phyloP scores from a whole-genome alignment of 305 asterid genomes.

The Ajuga reptans region DNA sequence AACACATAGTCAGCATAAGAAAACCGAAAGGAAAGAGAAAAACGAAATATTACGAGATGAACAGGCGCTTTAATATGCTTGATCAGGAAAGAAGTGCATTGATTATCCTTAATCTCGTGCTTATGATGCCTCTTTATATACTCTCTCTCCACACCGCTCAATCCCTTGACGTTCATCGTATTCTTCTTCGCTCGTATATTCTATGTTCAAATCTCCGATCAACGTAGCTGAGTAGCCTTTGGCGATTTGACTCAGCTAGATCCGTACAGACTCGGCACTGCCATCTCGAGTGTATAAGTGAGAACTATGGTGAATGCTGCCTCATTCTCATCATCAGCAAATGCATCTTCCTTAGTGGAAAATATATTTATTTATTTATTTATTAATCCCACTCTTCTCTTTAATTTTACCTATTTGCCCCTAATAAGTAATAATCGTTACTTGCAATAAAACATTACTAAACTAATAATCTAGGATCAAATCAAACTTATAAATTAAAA shows the following conservation, averaged over 20 bases:
- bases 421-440: no score
- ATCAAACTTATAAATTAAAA: no score
- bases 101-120: slow-evolving; percentile 49
- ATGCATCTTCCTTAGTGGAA: neutral
- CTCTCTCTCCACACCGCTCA: slow-evolving; percentile 42
- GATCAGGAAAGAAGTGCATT: slow-evolving; percentile 59
- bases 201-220: slow-evolving; percentile 12
- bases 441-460: no score
- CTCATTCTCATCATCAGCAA: slow-evolving; percentile 10
- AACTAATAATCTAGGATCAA: no score
- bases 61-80: slow-evolving; percentile 66
- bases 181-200: neutral
- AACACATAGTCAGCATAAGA: neutral
- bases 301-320: slow-evolving; percentile 19
- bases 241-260: slow-evolving; percentile 21
- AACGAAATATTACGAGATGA: slow-evolving; percentile 47
- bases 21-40: neutral
- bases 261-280: slow-evolving; percentile 16
- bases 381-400: neutral
- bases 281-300: slow-evolving; percentile 21
- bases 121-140: slow-evolving; percentile 47
- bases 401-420: neutral
- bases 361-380: neutral
- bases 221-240: neutral
- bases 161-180: slow-evolving; percentile 39